Conservation (phyloP, 1,284 basidiomycete species). For the Boletus sp. region DNA sequence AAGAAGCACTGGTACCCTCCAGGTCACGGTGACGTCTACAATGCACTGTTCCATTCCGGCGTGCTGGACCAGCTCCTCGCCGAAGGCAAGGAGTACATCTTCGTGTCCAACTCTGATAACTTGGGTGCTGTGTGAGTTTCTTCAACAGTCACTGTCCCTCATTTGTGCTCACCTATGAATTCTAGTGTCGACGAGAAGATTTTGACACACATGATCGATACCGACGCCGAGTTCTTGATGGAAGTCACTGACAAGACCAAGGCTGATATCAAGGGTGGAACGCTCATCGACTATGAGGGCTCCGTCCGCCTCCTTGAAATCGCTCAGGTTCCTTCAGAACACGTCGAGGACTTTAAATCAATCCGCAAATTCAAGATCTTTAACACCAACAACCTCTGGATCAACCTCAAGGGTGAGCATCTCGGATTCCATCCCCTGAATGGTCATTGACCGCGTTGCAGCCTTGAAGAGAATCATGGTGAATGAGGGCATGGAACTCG, state of each 20-base stretch:
- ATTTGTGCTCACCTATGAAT: slow-evolving; percentile 8
- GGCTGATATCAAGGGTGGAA: slow-evolving; percentile 99
- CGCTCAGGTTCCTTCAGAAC: slow-evolving; percentile 97
- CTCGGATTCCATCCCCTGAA: background rate
- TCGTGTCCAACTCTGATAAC: slow-evolving; percentile 99
- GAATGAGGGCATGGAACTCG: slow-evolving; percentile 86
- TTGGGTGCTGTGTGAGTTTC: slow-evolving; percentile 89
- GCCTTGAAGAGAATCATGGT: slow-evolving; percentile 96
- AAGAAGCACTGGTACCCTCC: slow-evolving; percentile 99
- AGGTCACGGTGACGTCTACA: slow-evolving; percentile 98
- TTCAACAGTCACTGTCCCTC: slow-evolving; percentile 24
- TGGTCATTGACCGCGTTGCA: slow-evolving; percentile 21
- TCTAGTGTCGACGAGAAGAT: slow-evolving; percentile 77
- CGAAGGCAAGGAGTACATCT: slow-evolving; percentile 98
- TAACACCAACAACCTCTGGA: slow-evolving; percentile 99
- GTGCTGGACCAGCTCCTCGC: slow-evolving; percentile 93
- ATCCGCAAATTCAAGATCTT: slow-evolving; percentile 94
- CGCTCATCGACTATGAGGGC: slow-evolving; percentile 96
- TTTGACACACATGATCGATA: slow-evolving; percentile 89
- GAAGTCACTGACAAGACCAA: slow-evolving; percentile 99
- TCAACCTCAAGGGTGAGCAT: slow-evolving; percentile 75
- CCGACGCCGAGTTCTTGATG: slow-evolving; percentile 91
- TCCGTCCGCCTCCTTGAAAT: slow-evolving; percentile 95
- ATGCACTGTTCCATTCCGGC: slow-evolving; percentile 92
- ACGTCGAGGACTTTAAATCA: slow-evolving; percentile 98